Evolutionary conservation across 768 basidiomycete genomes (phyloP).

Genomic region (Russula emetica): DNA sequence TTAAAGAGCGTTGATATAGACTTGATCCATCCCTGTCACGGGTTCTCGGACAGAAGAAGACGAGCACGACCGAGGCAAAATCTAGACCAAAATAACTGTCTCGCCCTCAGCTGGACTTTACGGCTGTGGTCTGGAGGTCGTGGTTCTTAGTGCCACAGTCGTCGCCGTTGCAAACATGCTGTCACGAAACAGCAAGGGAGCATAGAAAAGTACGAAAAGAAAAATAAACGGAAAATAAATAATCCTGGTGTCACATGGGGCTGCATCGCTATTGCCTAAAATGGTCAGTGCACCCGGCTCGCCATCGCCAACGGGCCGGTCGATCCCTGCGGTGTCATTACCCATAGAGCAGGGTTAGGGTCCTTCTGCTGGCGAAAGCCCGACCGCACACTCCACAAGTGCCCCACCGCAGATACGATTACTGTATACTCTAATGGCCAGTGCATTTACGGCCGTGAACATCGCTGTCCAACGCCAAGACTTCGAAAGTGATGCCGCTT

Average conservation of each 20-base stretch:
- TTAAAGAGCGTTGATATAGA: conserved; percentile 13
- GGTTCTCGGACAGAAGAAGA: not conserved
- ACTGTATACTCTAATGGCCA: not conserved
- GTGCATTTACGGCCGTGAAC: not conserved
- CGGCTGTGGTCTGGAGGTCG: not conserved
- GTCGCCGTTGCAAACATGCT: too few relatives aligned
- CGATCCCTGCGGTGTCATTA: too few relatives aligned
- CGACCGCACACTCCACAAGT: too few relatives aligned
- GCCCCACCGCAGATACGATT: not conserved
- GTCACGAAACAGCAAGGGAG: too few relatives aligned
- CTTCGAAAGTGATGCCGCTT: not conserved
- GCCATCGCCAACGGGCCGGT: too few relatives aligned
- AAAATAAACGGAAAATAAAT: too few relatives aligned
- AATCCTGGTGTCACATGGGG: too few relatives aligned
- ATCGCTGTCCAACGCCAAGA: not conserved
- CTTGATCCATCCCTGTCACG: not conserved
- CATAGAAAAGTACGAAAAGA: too few relatives aligned
- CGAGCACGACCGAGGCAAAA: not conserved
- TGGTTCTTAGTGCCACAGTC: not conserved
- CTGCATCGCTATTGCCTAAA: too few relatives aligned
- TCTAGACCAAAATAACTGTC: not conserved
- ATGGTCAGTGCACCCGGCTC: too few relatives aligned
- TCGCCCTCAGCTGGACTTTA: not conserved
- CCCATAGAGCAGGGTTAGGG: not conserved
- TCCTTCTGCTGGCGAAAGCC: not conserved